Conservation (phyloP, 805 yeast genomes). For the Maudiozyma turicensis region DNA sequence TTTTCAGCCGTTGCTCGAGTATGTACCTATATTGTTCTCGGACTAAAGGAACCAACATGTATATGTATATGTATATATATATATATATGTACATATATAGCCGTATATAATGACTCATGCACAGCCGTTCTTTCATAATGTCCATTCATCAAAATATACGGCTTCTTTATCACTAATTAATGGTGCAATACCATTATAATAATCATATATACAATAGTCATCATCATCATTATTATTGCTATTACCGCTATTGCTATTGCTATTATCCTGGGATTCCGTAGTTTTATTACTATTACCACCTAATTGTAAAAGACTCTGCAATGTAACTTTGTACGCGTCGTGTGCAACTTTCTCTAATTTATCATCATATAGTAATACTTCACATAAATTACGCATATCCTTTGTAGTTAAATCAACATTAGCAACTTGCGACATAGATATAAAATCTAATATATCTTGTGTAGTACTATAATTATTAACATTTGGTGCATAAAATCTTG, state of each 20-base stretch:
- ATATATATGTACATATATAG: background rate
- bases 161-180: conserved; percentile 33
- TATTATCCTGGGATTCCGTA: background rate
- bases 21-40: background rate
- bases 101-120: background rate
- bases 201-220: conserved; percentile 35
- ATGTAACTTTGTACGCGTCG: conserved; percentile 68
- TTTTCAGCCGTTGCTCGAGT: too few relatives aligned
- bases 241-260: background rate
- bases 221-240: background rate
- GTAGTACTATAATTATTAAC: conserved; percentile 59
- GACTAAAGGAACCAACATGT: background rate
- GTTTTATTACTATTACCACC: conserved; percentile 31
- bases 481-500: conserved; percentile 40
- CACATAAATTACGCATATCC: conserved; percentile 77
- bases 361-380: conserved; percentile 81
- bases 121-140: conserved; percentile 7
- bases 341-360: conserved; percentile 57
- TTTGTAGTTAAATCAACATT: conserved; percentile 64
- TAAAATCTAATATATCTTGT: conserved; percentile 68
- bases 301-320: conserved; percentile 70
- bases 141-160: conserved; percentile 43
- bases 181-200: conserved; percentile 32
- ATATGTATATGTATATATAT: background rate
- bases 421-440: conserved; percentile 61